Evolutionary conservation across 2,329 filamentous ascomycete genomes (phyloP), one percentile per base, ranked within the genome.

Genomic region (Kalmusia sp.): DNA sequence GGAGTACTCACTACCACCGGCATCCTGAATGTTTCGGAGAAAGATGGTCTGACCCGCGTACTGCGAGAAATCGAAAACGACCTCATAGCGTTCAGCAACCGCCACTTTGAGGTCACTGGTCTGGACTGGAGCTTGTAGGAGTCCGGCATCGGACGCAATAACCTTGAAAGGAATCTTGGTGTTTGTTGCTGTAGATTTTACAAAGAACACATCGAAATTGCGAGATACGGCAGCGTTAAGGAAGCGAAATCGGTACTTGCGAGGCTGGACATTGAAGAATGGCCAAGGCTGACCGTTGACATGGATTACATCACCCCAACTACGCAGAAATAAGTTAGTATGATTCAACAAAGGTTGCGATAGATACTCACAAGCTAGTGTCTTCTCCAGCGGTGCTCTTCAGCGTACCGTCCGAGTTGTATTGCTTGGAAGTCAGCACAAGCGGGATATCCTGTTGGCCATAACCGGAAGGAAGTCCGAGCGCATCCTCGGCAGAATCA

Each of bases 271-370:
- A 24, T 79, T 76, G 3, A 84, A 59, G 57, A 76, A 84, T 4
- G 83, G 84, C 83, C 83, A 86, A 3, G 83, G 83, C 55, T 82
- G 77, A 3, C 80, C 81, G 61, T 86, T 85, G 28, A 85, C 82
- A 28, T 85, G 79, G 50, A 84, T 83, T 2, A 82, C 72, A 58
- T 86, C 83, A 31, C 83, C 83, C 61, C 78, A 84, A n/a, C n/a
- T n/a, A n/a, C n/a, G n/a, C n/a, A n/a, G n/a, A n/a, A n/a, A n/a
- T n/a, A n/a, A n/a, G n/a, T n/a, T n/a, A n/a, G n/a, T n/a, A n/a
- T n/a, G n/a, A n/a, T n/a, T n/a, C n/a, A n/a, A n/a, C n/a, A n/a
- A n/a, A n/a, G n/a, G n/a, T n/a, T n/a, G n/a, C n/a, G n/a, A n/a
- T n/a, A n/a, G n/a, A n/a, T n/a, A n/a, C n/a, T n/a, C n/a, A n/a